Evolutionary conservation across 2,329 filamentous ascomycete genomes (phyloP).

Genomic region (Colletotrichum zoysiae): DNA sequence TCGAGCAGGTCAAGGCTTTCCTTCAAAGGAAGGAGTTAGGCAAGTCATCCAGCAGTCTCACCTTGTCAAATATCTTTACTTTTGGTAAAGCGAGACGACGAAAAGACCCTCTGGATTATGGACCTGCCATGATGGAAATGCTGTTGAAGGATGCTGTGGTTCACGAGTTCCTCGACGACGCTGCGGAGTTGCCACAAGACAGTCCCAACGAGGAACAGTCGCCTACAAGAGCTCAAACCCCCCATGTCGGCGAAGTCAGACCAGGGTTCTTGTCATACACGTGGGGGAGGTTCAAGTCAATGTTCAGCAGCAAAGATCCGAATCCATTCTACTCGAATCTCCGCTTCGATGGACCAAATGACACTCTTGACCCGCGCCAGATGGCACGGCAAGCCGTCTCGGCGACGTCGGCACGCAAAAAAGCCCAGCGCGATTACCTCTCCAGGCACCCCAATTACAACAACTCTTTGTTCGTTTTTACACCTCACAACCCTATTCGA

Average conservation of each 20-base stretch:
- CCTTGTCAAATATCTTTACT: conserved; percentile 78
- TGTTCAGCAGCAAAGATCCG: conserved; percentile 76
- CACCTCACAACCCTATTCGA: conserved; percentile 81
- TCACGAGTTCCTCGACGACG: conserved; percentile 90
- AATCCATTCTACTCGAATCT: conserved; percentile 93
- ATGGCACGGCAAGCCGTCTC: conserved; percentile 93
- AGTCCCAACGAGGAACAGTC: conserved; percentile 51
- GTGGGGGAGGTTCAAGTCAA: conserved; percentile 71
- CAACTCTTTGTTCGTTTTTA: conserved; percentile 89
- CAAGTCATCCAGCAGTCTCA: conserved; percentile 78
- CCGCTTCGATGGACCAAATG: conserved; percentile 77
- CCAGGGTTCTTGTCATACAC: conserved; percentile 70
- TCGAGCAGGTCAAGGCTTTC: conserved; percentile 96
- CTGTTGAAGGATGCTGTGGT: conserved; percentile 96
- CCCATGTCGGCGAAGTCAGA: conserved; percentile 60
- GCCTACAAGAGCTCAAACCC: conserved; percentile 48
- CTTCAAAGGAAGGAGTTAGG: conserved; percentile 90
- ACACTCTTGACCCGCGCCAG: conserved; percentile 83
- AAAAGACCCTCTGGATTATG: conserved; percentile 90
- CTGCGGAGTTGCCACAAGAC: conserved; percentile 60
- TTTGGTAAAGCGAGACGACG: conserved; percentile 70
- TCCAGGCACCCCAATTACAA: conserved; percentile 91
- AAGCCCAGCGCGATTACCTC: conserved; percentile 91
- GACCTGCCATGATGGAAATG: conserved; percentile 94
- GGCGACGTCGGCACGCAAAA: conserved; percentile 84